phyloP scores from a whole-genome alignment of 306 rosid genomes.

The Glycine tomentella region DNA sequence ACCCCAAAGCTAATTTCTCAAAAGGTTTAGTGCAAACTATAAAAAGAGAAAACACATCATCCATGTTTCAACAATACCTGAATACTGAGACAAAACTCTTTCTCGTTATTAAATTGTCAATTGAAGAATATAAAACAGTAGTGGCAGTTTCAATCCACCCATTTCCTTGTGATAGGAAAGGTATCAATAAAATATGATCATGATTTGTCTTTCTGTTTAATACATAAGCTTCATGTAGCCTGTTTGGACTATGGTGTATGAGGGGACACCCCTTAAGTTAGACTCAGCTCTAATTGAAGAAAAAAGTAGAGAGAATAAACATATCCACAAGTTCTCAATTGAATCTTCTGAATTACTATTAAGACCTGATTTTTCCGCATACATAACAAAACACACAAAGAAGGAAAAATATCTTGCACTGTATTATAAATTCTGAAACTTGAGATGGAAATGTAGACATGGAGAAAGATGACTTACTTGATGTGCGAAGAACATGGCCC shows the following conservation, averaged over 20 bases:
- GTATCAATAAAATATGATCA: constrained; percentile 5
- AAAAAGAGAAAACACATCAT: constrained; percentile 12
- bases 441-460: constrained; percentile 24
- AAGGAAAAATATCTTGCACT: neutral
- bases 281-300: neutral
- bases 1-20: neutral
- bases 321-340: too few relatives aligned
- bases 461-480: constrained; percentile 65
- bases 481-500: constrained; percentile 80
- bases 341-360: too few relatives aligned
- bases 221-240: neutral
- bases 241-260: constrained; percentile 21
- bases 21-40: neutral
- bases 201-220: constrained; percentile 3
- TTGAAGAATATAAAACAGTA: constrained; percentile 20
- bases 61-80: constrained; percentile 11
- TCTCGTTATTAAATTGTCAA: constrained; percentile 21
- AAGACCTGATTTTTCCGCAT: constrained; percentile 15
- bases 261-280: constrained; percentile 4
- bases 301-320: too few relatives aligned
- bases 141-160: constrained; percentile 14
- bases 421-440: neutral
- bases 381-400: constrained; percentile 22
- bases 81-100: neutral
- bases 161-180: constrained; percentile 29